Evolutionary conservation across 176 grass and related monocot genomes (phyloP).

Genomic region (Puccinellia tenuiflora): DNA sequence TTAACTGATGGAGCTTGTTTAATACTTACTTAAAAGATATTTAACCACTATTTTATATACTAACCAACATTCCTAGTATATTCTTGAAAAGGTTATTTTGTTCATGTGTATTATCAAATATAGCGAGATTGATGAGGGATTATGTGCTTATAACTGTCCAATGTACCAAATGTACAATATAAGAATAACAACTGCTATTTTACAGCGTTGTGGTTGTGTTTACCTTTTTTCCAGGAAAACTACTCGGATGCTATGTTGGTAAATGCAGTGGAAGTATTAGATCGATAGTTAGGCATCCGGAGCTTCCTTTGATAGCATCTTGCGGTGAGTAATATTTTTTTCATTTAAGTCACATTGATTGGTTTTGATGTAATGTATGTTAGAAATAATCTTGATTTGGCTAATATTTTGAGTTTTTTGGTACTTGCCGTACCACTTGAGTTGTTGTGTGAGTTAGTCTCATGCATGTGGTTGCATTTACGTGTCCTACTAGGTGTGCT

Average conservation of each 20-base stretch:
- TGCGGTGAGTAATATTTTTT: constrained; percentile 58
- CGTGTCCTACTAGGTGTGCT: too few species aligned
- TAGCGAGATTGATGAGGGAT: not conserved
- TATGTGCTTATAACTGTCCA: not conserved
- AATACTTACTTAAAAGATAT: not conserved
- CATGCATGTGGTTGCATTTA: too few species aligned
- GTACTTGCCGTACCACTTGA: too few species aligned
- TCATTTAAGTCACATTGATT: constrained; percentile 8
- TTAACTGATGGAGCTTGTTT: not conserved
- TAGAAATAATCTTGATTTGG: too few species aligned
- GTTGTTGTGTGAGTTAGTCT: too few species aligned
- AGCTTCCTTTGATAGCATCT: constrained; percentile 80
- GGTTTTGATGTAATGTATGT: too few species aligned
- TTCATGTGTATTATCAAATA: not conserved
- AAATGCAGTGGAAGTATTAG: constrained; percentile 98
- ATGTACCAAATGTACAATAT: not conserved
- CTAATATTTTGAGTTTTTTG: too few species aligned
- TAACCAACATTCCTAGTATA: not conserved
- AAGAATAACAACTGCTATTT: not conserved
- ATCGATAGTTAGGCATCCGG: constrained; percentile 80
- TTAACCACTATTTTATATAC: not conserved
- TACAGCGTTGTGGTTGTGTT: not conserved
- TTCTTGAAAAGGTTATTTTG: not conserved
- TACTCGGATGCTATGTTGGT: constrained; percentile 82
- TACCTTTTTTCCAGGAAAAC: constrained; percentile 52